phyloP scores from a whole-genome alignment of 2,329 filamentous ascomycete species.

The Aspergillus sp. region DNA sequence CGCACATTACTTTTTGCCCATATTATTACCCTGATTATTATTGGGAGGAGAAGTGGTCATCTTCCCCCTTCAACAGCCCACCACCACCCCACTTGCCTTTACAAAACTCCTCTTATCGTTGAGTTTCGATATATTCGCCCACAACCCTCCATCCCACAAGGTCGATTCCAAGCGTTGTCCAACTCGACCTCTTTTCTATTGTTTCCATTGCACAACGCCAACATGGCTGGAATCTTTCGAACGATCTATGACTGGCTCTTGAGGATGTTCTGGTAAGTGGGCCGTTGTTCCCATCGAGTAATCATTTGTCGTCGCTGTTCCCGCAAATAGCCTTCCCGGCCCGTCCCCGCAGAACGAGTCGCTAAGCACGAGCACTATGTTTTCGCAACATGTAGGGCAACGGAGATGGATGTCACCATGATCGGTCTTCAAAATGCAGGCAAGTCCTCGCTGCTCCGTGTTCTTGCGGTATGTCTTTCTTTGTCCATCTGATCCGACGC shows the following conservation, averaged over 20 bases:
- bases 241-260: constrained; percentile 97
- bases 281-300: constrained; percentile 18
- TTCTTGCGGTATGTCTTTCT: constrained; percentile 74
- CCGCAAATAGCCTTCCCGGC: constrained; percentile 23
- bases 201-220: constrained; percentile 18
- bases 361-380: constrained; percentile 8
- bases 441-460: constrained; percentile 90
- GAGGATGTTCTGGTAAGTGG: constrained; percentile 87
- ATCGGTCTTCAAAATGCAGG: constrained; percentile 97
- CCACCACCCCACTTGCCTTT: constrained; percentile 15
- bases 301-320: constrained; percentile 13
- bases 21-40: too few relatives aligned
- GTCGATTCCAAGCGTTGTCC: too few relatives aligned
- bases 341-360: constrained; percentile 27
- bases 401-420: constrained; percentile 99
- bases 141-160: background rate
- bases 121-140: constrained; percentile 11
- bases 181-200: background rate
- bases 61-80: constrained; percentile 5
- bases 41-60: too few relatives aligned
- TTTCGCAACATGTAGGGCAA: constrained; percentile 66
- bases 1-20: too few relatives aligned
- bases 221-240: constrained; percentile 88
- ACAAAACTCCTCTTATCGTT: constrained; percentile 13
- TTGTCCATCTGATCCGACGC: constrained; percentile 4